phyloP scores from a whole-genome alignment of 2,329 filamentous ascomycete species.

The Botrytis fabae region DNA sequence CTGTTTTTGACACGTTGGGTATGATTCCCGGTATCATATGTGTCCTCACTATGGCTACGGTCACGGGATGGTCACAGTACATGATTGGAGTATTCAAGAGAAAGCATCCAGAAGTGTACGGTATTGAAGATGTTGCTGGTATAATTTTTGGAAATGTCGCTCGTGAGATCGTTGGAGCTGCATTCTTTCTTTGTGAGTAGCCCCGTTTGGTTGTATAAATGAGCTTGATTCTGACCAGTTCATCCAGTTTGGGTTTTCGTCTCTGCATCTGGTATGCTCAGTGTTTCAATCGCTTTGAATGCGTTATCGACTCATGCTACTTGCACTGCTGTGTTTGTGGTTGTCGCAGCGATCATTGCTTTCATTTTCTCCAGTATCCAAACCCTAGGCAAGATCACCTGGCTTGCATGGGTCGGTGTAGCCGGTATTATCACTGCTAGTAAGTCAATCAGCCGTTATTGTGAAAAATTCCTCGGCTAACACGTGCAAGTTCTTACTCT shows the following conservation, averaged over 20 bases:
- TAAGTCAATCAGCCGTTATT: background rate
- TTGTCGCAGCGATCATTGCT: slow-evolving; percentile 53
- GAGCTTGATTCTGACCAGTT: slow-evolving; percentile 51
- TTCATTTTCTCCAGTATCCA: slow-evolving; percentile 53
- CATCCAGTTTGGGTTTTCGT: slow-evolving; percentile 32
- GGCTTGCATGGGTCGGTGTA: slow-evolving; percentile 63
- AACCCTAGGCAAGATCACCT: slow-evolving; percentile 61
- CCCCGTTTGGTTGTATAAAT: slow-evolving; percentile 48
- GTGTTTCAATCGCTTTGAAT: slow-evolving; percentile 47
- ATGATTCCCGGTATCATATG: slow-evolving; percentile 46
- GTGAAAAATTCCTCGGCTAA: background rate
- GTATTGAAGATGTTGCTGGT: slow-evolving; percentile 15
- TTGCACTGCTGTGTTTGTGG: slow-evolving; percentile 59
- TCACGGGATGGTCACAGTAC: slow-evolving; percentile 50
- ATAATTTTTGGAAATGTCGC: slow-evolving; percentile 7
- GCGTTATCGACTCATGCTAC: slow-evolving; percentile 57
- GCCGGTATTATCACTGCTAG: slow-evolving; percentile 55
- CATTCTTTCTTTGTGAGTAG: slow-evolving; percentile 13
- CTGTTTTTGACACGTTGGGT: slow-evolving; percentile 45
- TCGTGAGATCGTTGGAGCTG: slow-evolving; percentile 12
- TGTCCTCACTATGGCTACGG: slow-evolving; percentile 42
- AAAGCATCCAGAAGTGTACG: slow-evolving; percentile 52
- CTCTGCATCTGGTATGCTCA: slow-evolving; percentile 33
- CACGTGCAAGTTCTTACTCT: slow-evolving; percentile 48
- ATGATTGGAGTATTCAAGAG: slow-evolving; percentile 48